Evolutionary conservation across 495 filamentous ascomycete genomes (phyloP).

Genomic region (Xylaria castorea): DNA sequence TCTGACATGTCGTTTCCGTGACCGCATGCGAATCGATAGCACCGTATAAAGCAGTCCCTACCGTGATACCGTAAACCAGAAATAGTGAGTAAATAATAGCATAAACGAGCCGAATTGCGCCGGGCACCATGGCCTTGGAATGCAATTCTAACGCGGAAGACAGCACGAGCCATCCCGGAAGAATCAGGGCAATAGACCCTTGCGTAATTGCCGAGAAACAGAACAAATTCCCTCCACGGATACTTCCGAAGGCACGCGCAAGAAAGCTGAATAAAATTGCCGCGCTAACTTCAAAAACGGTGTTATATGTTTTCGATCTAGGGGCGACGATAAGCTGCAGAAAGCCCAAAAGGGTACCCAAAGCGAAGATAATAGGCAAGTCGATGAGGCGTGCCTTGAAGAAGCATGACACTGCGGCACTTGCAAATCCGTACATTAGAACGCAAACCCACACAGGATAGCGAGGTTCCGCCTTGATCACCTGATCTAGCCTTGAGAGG

Average conservation of each 20-base stretch:
- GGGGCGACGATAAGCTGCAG: slow-evolving; percentile 80
- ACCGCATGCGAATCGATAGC: slow-evolving; percentile 75
- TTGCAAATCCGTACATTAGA: slow-evolving; percentile 78
- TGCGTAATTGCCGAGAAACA: slow-evolving; percentile 92
- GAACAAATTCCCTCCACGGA: slow-evolving; percentile 70
- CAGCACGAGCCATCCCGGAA: slow-evolving; percentile 72
- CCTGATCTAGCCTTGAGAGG: slow-evolving; percentile 67
- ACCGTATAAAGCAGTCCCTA: slow-evolving; percentile 87
- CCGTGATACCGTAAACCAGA: slow-evolving; percentile 90
- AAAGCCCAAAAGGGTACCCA: slow-evolving; percentile 79
- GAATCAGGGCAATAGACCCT: slow-evolving; percentile 84
- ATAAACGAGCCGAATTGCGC: slow-evolving; percentile 90
- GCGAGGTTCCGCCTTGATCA: slow-evolving; percentile 64
- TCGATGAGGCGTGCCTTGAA: slow-evolving; percentile 87
- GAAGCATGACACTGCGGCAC: slow-evolving; percentile 76
- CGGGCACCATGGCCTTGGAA: slow-evolving; percentile 81
- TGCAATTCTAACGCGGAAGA: slow-evolving; percentile 86
- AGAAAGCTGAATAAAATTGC: slow-evolving; percentile 84
- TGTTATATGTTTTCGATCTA: slow-evolving; percentile 76
- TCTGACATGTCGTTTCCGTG: slow-evolving; percentile 69
- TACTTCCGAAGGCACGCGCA: slow-evolving; percentile 82
- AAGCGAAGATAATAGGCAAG: slow-evolving; percentile 79
- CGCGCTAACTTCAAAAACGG: slow-evolving; percentile 87
- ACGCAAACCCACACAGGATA: slow-evolving; percentile 72
- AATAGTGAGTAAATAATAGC: slow-evolving; percentile 92